These are phyloP conservation scores for Byssothecium circinans DNA, from an alignment of 2,329 filamentous ascomycete genomes.

Conservation along the genomic window DNA sequence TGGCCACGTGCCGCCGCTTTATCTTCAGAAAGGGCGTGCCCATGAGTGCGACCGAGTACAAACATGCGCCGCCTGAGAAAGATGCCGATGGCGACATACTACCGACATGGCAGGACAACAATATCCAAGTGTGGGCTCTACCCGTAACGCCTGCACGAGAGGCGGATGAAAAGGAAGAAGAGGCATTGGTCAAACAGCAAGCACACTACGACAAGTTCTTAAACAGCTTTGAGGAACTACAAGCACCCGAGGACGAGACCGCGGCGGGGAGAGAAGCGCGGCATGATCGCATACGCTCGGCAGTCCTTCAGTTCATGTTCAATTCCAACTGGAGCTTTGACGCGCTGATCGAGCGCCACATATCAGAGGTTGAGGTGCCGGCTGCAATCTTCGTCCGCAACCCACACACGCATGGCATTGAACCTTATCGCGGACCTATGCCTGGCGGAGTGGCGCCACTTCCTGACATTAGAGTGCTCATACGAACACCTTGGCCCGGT, in stretches of 20 bases:
- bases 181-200: slow-evolving; percentile 23
- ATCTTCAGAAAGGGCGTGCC: slow-evolving; percentile 83
- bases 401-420: slow-evolving; percentile 62
- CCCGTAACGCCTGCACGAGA: slow-evolving; percentile 53
- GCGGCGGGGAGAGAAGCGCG: slow-evolving; percentile 41
- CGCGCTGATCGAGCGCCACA: slow-evolving; percentile 64
- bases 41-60: slow-evolving; percentile 69
- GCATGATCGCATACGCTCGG: slow-evolving; percentile 57
- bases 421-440: slow-evolving; percentile 69
- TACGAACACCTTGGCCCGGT: slow-evolving; percentile 78
- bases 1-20: slow-evolving; percentile 83
- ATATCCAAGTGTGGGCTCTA: slow-evolving; percentile 84
- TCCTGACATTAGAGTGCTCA: slow-evolving; percentile 70
- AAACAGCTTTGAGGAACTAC: slow-evolving; percentile 37
- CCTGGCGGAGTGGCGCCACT: slow-evolving; percentile 55
- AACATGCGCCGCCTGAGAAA: slow-evolving; percentile 24
- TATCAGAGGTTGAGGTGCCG: slow-evolving; percentile 68
- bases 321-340: slow-evolving; percentile 75
- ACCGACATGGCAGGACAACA: slow-evolving; percentile 75
- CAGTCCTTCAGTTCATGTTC: slow-evolving; percentile 76
- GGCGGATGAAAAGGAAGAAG: slow-evolving; percentile 15
- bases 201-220: slow-evolving; percentile 24
- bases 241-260: slow-evolving; percentile 31
- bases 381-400: slow-evolving; percentile 71
- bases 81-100: slow-evolving; percentile 39